Evolutionary conservation across 2,329 filamentous ascomycete genomes (phyloP).

Genomic region (Aaosphaeria pasadenensis): DNA sequence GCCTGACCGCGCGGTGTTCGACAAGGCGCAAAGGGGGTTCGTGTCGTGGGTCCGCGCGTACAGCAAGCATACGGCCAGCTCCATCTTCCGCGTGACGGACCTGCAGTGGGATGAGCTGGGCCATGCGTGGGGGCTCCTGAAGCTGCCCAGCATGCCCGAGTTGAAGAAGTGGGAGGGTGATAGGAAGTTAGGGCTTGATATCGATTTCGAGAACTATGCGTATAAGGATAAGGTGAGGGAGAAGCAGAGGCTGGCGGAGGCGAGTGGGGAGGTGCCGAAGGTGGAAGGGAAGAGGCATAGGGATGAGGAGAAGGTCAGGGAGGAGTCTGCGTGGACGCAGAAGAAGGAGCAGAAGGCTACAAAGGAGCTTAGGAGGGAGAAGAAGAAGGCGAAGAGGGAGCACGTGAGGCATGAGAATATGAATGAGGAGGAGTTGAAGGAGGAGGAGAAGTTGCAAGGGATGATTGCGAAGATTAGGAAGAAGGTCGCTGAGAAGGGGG

Average conservation of each 20-base stretch:
- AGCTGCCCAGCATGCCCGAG: conserved; percentile 92
- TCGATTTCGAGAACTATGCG: conserved; percentile 40
- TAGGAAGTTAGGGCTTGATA: conserved; percentile 36
- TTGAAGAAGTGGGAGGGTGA: conserved; percentile 48
- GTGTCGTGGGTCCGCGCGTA: conserved; percentile 93
- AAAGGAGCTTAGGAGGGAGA: conserved; percentile 32
- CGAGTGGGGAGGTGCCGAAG: conserved; percentile 19
- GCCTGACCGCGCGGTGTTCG: conserved; percentile 67
- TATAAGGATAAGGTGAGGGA: conserved; percentile 48
- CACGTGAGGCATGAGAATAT: conserved; percentile 24
- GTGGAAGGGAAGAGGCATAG: conserved; percentile 19
- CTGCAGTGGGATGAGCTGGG: conserved; percentile 83
- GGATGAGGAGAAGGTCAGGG: conserved; percentile 20
- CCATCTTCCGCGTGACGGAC: conserved; percentile 81
- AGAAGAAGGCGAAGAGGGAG: conserved; percentile 30
- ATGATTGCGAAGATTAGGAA: conserved; percentile 25
- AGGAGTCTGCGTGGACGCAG: conserved; percentile 33
- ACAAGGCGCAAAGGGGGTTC: conserved; percentile 87
- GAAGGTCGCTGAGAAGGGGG: conserved; percentile 9
- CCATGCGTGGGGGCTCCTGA: conserved; percentile 79
- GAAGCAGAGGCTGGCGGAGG: conserved; percentile 37
- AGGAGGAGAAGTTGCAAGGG: conserved; percentile 18
- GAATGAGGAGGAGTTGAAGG: conserved; percentile 24
- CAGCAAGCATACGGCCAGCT: conserved; percentile 83
- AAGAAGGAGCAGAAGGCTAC: conserved; percentile 32